These are phyloP conservation scores for Schizophyllum amplum DNA, from an alignment of 1,284 basidiomycete species.

Conservation along the genomic window DNA sequence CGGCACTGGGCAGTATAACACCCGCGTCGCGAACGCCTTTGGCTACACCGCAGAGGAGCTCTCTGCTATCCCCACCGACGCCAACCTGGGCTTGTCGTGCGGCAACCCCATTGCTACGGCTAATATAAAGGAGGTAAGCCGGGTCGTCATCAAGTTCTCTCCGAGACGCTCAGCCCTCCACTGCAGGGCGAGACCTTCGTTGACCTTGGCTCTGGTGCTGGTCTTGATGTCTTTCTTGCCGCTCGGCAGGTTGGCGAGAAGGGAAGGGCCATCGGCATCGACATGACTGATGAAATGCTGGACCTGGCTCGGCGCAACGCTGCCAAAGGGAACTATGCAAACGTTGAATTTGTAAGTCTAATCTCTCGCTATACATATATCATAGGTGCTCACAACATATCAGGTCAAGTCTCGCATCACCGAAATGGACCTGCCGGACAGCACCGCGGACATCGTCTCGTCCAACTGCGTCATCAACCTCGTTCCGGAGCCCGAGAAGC, in stretches of 20 bases:
- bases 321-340: background rate
- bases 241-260: conserved; percentile 36
- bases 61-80: conserved; percentile 28
- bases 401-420: background rate
- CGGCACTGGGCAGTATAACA: background rate
- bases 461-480: conserved; percentile 51
- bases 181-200: conserved; percentile 42
- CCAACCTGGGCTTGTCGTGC: conserved; percentile 40
- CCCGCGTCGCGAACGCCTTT: conserved; percentile 29
- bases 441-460: conserved; percentile 41
- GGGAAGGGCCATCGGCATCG: conserved; percentile 44
- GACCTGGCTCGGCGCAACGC: background rate
- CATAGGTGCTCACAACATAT: background rate
- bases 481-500: conserved; percentile 32
- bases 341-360: conserved; percentile 15
- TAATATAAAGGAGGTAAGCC: conserved; percentile 30
- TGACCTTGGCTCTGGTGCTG: conserved; percentile 48
- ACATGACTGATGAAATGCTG: conserved; percentile 27
- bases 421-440: background rate
- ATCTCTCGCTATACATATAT: background rate
- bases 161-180: background rate
- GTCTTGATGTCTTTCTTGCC: conserved; percentile 44
- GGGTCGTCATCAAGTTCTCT: background rate
- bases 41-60: conserved; percentile 38
- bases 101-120: conserved; percentile 40